Evolutionary conservation across 441 rosid genomes (phyloP), one percentile per base, ranked within the genome.

Genomic region (Pelargonium citronellum): DNA sequence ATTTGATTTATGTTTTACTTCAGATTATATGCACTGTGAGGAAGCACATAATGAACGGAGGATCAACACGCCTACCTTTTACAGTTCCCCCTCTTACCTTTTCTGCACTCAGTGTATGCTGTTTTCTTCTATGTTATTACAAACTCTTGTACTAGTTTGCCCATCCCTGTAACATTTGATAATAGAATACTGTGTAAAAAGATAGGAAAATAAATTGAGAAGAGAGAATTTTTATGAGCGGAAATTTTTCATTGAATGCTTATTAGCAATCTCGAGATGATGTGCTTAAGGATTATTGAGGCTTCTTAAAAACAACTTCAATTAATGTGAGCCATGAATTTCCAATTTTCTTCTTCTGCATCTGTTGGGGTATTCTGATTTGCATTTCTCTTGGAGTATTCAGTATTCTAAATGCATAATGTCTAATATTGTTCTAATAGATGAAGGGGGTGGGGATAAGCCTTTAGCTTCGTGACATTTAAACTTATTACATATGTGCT

Each of bases 31-130:
- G 74, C 69, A 86, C 79, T 10, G 86, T 83, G 80, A 79, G 79
- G 79, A 86, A 84, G 80, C 89, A 84, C 76, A 80, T 81, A 64
- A 76, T 86, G 86, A 77, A 71, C 5, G 88, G 90, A 73, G 90
- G 92, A 80, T 77, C 83, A 5, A 83, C 75, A 69, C 85, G 87
- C 71, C 79, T 84, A 69, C 86, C 83, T 60, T 85, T 84, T 74
- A 86, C 90, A 7, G 73, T 84, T 79, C 86, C 92, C 47, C 72
- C 92, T 0, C 80, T 86, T 72, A 80, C 84, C 58, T 86, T 84
- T 78, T 83, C 87, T 71, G 86, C 90, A 63, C 86, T 87, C 71
- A 73, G 78, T 79, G 92, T 84, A 83, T 53, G 72, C 58, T 76
- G 19, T 68, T n/a, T 75, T 69, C 69, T 71, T 66, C 16, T 16